Evolutionary conservation across 2,329 filamentous ascomycete species (phyloP).

Genomic region (Neobulgaria alba): DNA sequence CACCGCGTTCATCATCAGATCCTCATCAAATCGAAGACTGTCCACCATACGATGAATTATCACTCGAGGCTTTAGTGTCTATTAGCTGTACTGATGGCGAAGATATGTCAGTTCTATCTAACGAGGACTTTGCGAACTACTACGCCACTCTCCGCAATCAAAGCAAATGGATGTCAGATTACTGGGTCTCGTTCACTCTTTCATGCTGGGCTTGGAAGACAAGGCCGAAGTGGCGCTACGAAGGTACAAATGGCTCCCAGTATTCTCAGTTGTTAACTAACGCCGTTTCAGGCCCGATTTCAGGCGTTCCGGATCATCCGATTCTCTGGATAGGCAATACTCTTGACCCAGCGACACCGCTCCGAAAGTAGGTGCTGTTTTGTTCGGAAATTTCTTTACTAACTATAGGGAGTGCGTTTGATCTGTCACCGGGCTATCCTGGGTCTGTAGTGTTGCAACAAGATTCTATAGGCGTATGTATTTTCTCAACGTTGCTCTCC

Average conservation of each 20-base stretch:
- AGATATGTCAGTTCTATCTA: not conserved
- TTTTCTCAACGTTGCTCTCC: not conserved
- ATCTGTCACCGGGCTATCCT: too few species aligned
- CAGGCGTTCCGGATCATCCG: too few species aligned
- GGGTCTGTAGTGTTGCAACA: constrained; percentile 22
- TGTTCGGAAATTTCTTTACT: too few species aligned
- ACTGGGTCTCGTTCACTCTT: constrained; percentile 22
- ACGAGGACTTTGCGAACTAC: constrained; percentile 2
- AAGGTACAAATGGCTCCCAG: too few species aligned
- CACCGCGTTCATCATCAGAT: too few species aligned
- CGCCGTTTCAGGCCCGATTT: too few species aligned
- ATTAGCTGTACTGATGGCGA: constrained; percentile 6
- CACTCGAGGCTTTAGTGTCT: too few species aligned
- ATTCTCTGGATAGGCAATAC: constrained; percentile 29
- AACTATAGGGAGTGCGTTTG: too few species aligned
- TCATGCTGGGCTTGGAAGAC: constrained; percentile 26
- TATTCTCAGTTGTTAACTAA: too few species aligned
- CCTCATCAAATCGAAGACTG: too few species aligned
- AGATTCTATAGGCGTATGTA: constrained; percentile 21
- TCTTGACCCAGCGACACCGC: constrained; percentile 28
- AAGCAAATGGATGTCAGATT: constrained; percentile 8
- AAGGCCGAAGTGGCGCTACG: too few species aligned
- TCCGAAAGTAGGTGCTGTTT: constrained; percentile 18
- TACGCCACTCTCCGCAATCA: constrained; percentile 2
- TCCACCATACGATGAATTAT: too few species aligned